Conservation (phyloP, 140 eudicot genomes). For the Erigeron philadelphicus region DNA sequence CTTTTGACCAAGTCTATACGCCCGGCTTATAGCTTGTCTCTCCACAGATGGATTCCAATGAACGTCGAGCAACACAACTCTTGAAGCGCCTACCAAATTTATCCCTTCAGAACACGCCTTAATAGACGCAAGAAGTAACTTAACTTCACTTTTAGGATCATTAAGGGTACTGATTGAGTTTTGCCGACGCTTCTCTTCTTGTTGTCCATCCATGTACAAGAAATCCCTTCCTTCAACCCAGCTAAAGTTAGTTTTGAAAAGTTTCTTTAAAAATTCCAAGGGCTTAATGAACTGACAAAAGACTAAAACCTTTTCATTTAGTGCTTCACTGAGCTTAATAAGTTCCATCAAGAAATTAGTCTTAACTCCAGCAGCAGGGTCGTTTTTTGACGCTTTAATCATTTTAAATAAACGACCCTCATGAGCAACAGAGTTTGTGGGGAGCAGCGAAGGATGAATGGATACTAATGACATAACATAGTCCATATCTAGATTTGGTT, state of each 20-base stretch:
- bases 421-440: neutral
- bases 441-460: conserved; percentile 33
- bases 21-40: conserved; percentile 70
- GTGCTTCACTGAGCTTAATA: conserved; percentile 31
- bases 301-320: conserved; percentile 54
- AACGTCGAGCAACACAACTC: conserved; percentile 73
- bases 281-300: conserved; percentile 57
- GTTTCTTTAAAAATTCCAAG: conserved; percentile 34
- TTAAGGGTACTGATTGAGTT: conserved; percentile 40
- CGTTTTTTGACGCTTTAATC: conserved; percentile 20
- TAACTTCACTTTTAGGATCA: conserved; percentile 39
- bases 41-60: conserved; percentile 73
- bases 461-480: conserved; percentile 29
- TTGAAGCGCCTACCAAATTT: conserved; percentile 65
- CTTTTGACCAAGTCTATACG: conserved; percentile 63
- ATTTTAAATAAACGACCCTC: conserved; percentile 7
- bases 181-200: conserved; percentile 42
- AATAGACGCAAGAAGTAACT: conserved; percentile 58
- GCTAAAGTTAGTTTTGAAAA: conserved; percentile 30
- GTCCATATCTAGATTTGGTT: conserved; percentile 21
- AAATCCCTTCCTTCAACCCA: conserved; percentile 59
- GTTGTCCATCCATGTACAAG: conserved; percentile 54
- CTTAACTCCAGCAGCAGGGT: conserved; percentile 52
- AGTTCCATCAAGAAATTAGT: conserved; percentile 56
- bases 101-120: conserved; percentile 77